A percentile compares a stretch with the other conserved stretches of the same genome.
These are phyloP conservation scores for Solanum chiquidenum DNA, from an alignment of 257 asterid species.

Conservation along the genomic window DNA sequence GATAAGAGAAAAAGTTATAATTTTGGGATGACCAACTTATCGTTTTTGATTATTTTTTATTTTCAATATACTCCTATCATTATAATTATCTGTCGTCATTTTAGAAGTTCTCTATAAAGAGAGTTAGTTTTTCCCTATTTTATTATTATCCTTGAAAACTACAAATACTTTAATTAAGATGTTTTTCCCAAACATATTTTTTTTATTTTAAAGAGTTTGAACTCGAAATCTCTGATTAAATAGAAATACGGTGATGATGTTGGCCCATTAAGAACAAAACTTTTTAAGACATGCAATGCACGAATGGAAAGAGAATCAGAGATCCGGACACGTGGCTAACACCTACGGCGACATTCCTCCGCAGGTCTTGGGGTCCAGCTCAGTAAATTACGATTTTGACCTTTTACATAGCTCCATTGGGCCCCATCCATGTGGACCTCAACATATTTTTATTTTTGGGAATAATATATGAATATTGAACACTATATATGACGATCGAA, in stretches of 20 bases:
- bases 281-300: conserved; percentile 1
- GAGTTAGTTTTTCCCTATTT: no score
- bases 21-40: neutral
- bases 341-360: neutral
- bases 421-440: neutral
- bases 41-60: neutral
- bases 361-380: neutral
- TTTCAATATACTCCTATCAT: no score
- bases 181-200: no score
- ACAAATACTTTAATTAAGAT: no score
- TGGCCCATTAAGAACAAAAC: neutral
- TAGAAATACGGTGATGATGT: neutral
- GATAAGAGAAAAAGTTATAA: no score
- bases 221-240: no score
- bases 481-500: neutral
- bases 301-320: neutral
- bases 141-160: no score
- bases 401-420: neutral
- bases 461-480: no score
- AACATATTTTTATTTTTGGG: neutral
- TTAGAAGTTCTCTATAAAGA: neutral
- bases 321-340: neutral
- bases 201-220: no score
- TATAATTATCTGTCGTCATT: no score
- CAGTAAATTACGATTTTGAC: neutral